phyloP scores from a whole-genome alignment of 2,329 filamentous ascomycete genomes.

The Paraconiothyrium sp. region DNA sequence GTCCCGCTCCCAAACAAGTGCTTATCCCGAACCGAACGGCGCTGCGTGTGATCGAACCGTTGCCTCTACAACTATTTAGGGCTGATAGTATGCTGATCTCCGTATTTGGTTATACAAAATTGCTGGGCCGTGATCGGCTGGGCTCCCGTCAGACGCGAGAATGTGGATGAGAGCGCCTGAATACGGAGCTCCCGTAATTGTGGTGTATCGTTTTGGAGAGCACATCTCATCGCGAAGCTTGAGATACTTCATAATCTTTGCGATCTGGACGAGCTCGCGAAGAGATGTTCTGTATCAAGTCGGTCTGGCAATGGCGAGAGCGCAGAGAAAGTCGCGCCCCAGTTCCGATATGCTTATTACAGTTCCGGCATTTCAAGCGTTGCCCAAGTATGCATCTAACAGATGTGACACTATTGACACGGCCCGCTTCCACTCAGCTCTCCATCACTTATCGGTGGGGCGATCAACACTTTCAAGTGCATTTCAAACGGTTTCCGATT shows the following conservation, averaged over 20 bases:
- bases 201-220: neutral
- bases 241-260: neutral
- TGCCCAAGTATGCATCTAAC: neutral
- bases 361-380: neutral
- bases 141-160: neutral
- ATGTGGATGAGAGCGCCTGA: neutral
- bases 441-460: neutral
- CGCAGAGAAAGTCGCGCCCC: neutral
- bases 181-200: neutral
- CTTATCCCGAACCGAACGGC: neutral
- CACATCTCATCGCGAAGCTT: neutral
- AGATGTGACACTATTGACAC: neutral
- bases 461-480: neutral
- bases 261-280: neutral
- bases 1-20: neutral
- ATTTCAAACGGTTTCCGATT: neutral
- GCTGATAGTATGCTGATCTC: neutral
- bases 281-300: neutral
- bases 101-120: neutral
- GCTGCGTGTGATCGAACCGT: neutral
- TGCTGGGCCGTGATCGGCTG: neutral
- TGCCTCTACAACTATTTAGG: neutral
- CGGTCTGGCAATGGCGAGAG: neutral
- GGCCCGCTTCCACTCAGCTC: neutral
- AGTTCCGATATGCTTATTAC: neutral